Percentiles rank a stretch among this genome's conserved stretches.
phyloP scores from a whole-genome alignment of 345 rosid genomes.

The Triadica sebifera region DNA sequence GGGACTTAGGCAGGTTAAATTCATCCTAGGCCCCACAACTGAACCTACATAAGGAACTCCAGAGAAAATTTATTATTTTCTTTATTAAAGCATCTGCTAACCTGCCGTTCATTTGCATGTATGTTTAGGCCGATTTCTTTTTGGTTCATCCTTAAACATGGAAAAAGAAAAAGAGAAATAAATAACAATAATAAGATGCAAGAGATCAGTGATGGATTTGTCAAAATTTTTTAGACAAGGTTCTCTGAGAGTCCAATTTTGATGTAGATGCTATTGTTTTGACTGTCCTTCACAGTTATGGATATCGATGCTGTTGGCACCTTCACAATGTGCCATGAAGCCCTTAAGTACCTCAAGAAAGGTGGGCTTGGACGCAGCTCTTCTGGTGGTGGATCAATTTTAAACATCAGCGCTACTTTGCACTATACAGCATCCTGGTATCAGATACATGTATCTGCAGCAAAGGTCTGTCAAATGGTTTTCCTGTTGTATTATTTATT shows the following conservation, averaged over 20 bases:
- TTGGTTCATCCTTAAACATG: background rate
- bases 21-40: background rate
- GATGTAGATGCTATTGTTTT: background rate
- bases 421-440: conserved; percentile 51
- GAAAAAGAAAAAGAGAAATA: background rate
- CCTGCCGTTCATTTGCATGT: background rate
- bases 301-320: conserved; percentile 56
- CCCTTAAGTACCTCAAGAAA: conserved; percentile 47
- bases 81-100: background rate
- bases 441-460: conserved; percentile 55
- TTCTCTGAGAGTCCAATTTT: background rate
- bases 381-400: conserved; percentile 34
- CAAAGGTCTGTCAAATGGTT: conserved; percentile 34
- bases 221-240: background rate
- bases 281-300: conserved; percentile 34
- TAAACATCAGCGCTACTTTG: conserved; percentile 50
- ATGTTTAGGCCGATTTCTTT: background rate
- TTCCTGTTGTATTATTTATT: background rate
- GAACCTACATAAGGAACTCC: no score
- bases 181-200: background rate
- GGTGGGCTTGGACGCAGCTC: conserved; percentile 35
- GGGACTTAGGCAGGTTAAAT: background rate
- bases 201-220: no score
- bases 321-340: conserved; percentile 51
- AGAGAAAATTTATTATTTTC: no score